Base-by-base conservation (phyloP, 768 basidiomycete genomes). In the Cyclocybe aegerita region DNA sequence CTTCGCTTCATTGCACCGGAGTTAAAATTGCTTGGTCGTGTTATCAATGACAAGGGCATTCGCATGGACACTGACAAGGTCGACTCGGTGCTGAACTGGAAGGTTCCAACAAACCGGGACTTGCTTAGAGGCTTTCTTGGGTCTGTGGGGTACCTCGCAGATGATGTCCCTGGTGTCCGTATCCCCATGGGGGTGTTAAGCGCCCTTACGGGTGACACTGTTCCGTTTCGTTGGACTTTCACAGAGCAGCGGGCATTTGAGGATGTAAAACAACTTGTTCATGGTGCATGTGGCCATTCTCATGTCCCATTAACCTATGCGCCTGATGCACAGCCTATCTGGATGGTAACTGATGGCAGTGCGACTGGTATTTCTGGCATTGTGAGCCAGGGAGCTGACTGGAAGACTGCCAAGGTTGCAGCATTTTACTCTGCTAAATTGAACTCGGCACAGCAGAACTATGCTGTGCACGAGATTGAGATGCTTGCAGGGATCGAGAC, bases 51-150 rank as follows among this genome's bases (percentile, higher is more conserved):
- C 11, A 12, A 67, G 0, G 74, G 76, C 0, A 74, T 80, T 15
- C 43, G 43, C 0, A 77, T 78, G 72, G 74, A 79, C 32, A 71
- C 73, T 0, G 55, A 70, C 15, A 80, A 79, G 38, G 73, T 80
- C 0, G 69, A 76, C 31, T 46, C 53, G 0, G 60, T 78, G 0
- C 0, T 62, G 0, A 67, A 68, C n/a, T 73, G 70, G 70, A 70
- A 69, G 34, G 55, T 53, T 0, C 71, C 71, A 0, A 70, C 67
- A 0, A 70, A 64, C 17, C 60, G 63, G 0, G 70, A 67, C 15
- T 54, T 70, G 12, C 48, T 77, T 0, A 49, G 59, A 0, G 66
- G 69, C 0, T 77, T 77, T 44, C 62, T 59, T 0, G 65, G 63
- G 0, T 55, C 62, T 0, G 59, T 59, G 0, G 60, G 59, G 4